phyloP scores from a whole-genome alignment of 441 rosid genomes.

The Biscutella auriculata region DNA sequence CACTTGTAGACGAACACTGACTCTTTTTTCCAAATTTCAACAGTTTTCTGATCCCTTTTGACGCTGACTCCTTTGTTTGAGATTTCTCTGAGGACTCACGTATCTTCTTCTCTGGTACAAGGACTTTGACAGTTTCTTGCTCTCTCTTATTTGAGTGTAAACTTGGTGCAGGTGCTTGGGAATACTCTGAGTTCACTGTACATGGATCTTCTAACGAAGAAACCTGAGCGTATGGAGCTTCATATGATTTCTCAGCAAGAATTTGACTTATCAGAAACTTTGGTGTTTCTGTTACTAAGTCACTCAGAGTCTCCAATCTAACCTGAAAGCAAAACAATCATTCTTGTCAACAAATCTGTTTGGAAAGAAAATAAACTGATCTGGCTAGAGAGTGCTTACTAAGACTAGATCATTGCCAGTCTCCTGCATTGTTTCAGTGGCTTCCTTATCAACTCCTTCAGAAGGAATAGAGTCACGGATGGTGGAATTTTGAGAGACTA shows the following conservation, averaged over 20 bases:
- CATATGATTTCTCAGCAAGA: conserved; percentile 47
- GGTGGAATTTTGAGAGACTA: conserved; percentile 27
- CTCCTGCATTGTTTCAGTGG: conserved; percentile 22
- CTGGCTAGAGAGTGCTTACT: conserved; percentile 25
- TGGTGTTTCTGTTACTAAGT: conserved; percentile 31
- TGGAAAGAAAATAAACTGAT: neutral
- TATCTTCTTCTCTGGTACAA: conserved; percentile 47
- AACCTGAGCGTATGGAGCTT: conserved; percentile 71
- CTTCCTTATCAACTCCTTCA: conserved; percentile 32
- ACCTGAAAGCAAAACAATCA: conserved; percentile 37
- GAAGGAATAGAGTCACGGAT: too few species aligned
- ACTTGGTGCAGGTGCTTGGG: conserved; percentile 47
- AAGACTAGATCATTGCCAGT: conserved; percentile 35
- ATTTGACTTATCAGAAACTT: conserved; percentile 24
- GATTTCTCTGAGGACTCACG: conserved; percentile 53
- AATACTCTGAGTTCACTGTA: conserved; percentile 42
- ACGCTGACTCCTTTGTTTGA: conserved; percentile 47
- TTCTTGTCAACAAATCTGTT: neutral
- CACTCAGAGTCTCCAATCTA: conserved; percentile 28
- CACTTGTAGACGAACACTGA: conserved; percentile 41
- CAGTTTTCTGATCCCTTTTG: conserved; percentile 68
- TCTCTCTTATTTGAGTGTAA: conserved; percentile 23
- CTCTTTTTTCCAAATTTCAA: conserved; percentile 80
- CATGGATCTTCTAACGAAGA: conserved; percentile 74
- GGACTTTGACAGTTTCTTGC: conserved; percentile 38